These are phyloP conservation scores for Russula vinacea DNA, from an alignment of 768 basidiomycete species.

Conservation along the genomic window DNA sequence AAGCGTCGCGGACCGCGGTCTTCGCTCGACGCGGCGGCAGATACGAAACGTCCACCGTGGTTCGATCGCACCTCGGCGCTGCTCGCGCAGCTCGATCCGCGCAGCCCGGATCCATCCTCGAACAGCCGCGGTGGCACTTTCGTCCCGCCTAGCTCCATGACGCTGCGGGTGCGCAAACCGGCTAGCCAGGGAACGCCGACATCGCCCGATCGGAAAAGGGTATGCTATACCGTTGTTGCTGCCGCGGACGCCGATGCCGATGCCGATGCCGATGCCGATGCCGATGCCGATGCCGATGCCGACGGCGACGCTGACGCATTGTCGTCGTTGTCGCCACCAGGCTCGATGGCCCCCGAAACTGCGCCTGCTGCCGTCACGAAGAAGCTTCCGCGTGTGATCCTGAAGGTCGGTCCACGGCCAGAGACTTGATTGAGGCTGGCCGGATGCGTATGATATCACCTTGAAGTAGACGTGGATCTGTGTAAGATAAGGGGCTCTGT, in stretches of 20 bases:
- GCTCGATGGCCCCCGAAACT: conserved; percentile 6
- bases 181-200: background rate
- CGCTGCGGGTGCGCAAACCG: conserved; percentile 23
- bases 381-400: conserved; percentile 28
- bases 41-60: conserved; percentile 16
- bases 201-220: conserved; percentile 16
- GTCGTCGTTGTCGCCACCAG: background rate
- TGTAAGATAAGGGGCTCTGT: background rate
- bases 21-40: conserved; percentile 5
- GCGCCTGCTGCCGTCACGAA: conserved; percentile 8
- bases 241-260: background rate
- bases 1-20: conserved; percentile 20
- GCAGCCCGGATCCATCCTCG: conserved; percentile 8
- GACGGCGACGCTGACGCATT: background rate
- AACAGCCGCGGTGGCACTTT: conserved; percentile 11
- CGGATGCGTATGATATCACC: background rate
- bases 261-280: no score
- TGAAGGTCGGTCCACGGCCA: conserved; percentile 28
- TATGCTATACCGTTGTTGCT: no score
- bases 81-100: conserved; percentile 21
- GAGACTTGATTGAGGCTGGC: conserved; percentile 4
- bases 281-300: no score
- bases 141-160: conserved; percentile 23
- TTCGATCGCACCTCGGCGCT: conserved; percentile 26
- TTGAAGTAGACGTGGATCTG: background rate